Evolutionary conservation across 2,329 filamentous ascomycete species (phyloP), one percentile per base, ranked within the genome.

Genomic region (Arachnopeziza araneosa): DNA sequence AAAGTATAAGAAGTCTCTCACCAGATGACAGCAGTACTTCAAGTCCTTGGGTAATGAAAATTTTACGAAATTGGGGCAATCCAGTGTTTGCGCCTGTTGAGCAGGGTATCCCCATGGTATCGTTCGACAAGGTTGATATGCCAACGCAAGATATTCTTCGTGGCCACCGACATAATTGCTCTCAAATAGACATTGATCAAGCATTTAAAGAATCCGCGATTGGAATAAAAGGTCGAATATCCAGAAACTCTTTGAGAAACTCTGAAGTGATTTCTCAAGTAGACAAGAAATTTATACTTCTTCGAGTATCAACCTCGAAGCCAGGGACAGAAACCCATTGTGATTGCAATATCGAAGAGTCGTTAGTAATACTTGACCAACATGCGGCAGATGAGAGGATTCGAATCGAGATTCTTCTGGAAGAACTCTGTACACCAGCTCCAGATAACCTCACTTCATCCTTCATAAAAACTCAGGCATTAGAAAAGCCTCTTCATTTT

Each of bases 341-440:
- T 59, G 17, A 44, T 14, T 6, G 6, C 12, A 19, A 5, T 12
- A 12, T 2, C 36, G 71, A 54, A 24, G 63, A 71, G 1, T 66
- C 85, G 1, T 76, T 98, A 4, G 80, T 96, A 0, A 78, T 97
- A 49, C 78, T 97, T 49, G 95, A 99, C 69, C 95, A 99, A 70
- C 95, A 99, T 71, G 95, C 95, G 0, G 95, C 93, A 2, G 93
- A 97, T 71, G 95, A 99, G 76, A 83, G 95, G 52, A 86, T 89
- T 63, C 86, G 87, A 1, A 82, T 98, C 1, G 95, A 99, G 71
- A 71, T 74, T 0, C 78, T 99, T 0, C 85, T 96, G 71, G 63
- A 70, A 24, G 79, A 84, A 1, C 74, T 89, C 32, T 85, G 80
- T 66, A 63, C 62, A 6, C 71, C 68, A 63, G 4, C 36, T 19